Base-by-base conservation (phyloP, 2,329 filamentous ascomycete species). In the Aspergillus amoenus region DNA sequence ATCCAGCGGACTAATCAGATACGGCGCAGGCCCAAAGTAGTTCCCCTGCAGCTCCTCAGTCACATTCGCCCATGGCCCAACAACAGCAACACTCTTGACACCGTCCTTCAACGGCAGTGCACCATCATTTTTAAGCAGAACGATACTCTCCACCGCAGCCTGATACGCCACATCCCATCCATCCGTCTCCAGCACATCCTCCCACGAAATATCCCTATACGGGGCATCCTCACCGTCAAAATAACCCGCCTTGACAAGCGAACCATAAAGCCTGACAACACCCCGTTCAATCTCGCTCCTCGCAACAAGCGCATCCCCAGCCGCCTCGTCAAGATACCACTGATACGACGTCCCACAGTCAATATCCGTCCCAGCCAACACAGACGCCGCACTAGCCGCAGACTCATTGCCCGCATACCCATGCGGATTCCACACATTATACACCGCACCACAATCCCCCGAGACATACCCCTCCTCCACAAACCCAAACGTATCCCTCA, bases 401-500 rank as follows among this genome's bases (percentile, higher is more conserved):
- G 78, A 73, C n/a, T 76, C 67, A 41, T 78, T 79, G 8, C 60
- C 55, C 1, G 71, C 70, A 52, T 75, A 76, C 51, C 84, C 78
- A 64, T 87, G 81, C 0, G 79, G 79, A n/a, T 78, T 73, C 61
- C 77, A 85, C 54, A 88, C 80, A 64, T 87, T 82, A 43, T 81
- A 75, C 0, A 88, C 77, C 0, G 87, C 82, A 55, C 86, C 85
- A 62, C 88, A 90, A 66, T 90, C 87, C 15, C 81, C 84, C 0
- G 84, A 85, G 37, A 90, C 79, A 59, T 88, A 83, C 49, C 85
- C 80, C 43, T 84, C 79, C 3, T 81, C 78, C 0, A 79, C 82
- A 79, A 86, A 90, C 43, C 78, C 79, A 84, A 87, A 90, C 64
- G 85, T 82, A 44, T 88, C 81, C 2, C 88, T 80, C 3, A 90